Percentiles rank a stretch among this genome's conserved stretches.
These are phyloP conservation scores for Metrosideros polymorpha DNA, from an alignment of 441 rosid species.

Conservation along the genomic window DNA sequence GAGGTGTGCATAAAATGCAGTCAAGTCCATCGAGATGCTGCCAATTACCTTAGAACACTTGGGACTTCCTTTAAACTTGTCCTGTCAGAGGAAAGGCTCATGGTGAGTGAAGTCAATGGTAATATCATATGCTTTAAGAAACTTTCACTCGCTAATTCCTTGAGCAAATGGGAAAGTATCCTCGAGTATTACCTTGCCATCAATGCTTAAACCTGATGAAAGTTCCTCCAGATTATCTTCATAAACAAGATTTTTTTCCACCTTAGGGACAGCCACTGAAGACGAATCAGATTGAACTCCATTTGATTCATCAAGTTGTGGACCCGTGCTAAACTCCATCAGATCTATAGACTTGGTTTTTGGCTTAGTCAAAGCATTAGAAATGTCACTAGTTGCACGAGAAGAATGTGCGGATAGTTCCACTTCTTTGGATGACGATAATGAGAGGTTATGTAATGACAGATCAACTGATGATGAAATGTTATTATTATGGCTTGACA, in stretches of 20 bases:
- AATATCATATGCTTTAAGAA: not conserved
- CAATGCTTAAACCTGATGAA: conserved; percentile 4
- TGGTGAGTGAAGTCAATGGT: not conserved
- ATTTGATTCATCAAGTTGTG: conserved; percentile 4
- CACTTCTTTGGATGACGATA: conserved; percentile 10
- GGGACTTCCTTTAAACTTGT: not conserved
- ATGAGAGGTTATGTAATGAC: conserved; percentile 18
- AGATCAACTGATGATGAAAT: conserved; percentile 11
- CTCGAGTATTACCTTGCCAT: conserved; percentile 12
- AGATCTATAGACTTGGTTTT: conserved; percentile 6
- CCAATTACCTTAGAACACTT: conserved; percentile 8
- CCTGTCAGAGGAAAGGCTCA: conserved; percentile 5
- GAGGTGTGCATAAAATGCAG: conserved; percentile 5
- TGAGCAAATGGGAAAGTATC: not conserved
- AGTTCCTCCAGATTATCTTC: conserved; percentile 8
- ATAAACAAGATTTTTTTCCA: not conserved
- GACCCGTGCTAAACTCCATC: conserved; percentile 1
- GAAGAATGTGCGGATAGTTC: conserved; percentile 4
- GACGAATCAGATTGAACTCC: conserved; percentile 3
- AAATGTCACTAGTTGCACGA: not conserved
- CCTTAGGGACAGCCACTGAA: not conserved
- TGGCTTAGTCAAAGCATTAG: conserved; percentile 3
- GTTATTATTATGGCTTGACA: not conserved
- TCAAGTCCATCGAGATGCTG: conserved; percentile 6
- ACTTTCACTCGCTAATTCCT: not conserved